Evolutionary conservation across 768 basidiomycete genomes (phyloP), one percentile per base, ranked within the genome.

Genomic region (Wakefieldia striispora): DNA sequence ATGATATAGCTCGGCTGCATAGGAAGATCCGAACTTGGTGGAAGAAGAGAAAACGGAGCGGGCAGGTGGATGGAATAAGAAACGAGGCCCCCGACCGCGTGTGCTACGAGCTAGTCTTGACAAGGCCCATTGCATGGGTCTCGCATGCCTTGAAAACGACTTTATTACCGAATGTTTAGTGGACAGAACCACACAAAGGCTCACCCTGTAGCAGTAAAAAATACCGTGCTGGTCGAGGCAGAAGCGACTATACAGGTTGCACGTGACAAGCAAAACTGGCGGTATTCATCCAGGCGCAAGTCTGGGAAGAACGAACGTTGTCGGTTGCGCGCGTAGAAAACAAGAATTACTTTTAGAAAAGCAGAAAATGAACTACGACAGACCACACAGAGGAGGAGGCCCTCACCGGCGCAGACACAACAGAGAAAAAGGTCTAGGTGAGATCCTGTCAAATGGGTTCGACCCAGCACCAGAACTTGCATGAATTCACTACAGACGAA

Each of bases 71-170:
- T 26, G 8, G 6, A 26, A 26, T 26, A 26, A 4, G 23, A 42
- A 17, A 7, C 40, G 17, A 16, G 11, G n/a, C 13, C 4, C 19
- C 19, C 34, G 43, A 12, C 10, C 17, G 17, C 19, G 19, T 3
- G 38, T 27, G 33, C 70, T 67, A 65, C 72, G 80, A 75, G 80
- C 75, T 63, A 75, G 66, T 60, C 68, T 72, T 55, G 73, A 75
- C 78, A 75, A 78, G 68, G 71, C 77, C 76, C 83, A 84, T 86
- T 74, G 83, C 86, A 88, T 85, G 61, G 29, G 29, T 29, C 29
- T 29, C 29, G 10, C 29, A 29, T 29, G 4, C 75, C 82, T 79
- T 51, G 23, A 16, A 17, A 16, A 34, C 38, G 14, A 29, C 29
- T 12, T 13, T 29, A 12, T 13, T 29, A 12, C 11, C 13, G 29